Evolutionary conservation across 2,329 filamentous ascomycete species (phyloP), one percentile per base, ranked within the genome.

Genomic region (Beauveria asiatica): DNA sequence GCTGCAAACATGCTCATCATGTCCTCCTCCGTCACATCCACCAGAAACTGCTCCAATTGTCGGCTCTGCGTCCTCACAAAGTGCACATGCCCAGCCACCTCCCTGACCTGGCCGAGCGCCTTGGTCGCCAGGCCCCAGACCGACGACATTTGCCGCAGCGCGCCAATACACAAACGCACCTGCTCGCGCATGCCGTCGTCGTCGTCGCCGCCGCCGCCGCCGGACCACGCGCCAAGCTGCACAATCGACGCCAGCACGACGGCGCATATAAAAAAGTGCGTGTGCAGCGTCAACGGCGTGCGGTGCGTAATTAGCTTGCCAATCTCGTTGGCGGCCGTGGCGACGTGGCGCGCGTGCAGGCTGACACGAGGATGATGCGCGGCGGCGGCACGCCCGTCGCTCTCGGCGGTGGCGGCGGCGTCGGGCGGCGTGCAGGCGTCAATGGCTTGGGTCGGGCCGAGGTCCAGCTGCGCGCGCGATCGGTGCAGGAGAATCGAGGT

Each of bases 241-340:
- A 60, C 58, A 19, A 60, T 21, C 2, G 58, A 23, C 3, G 58
- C 42, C 9, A 60, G 44, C 44, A 55, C 44, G 2, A 60, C 27
- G 33, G 58, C 58, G 33, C 58, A 60, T 13, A 49, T 55, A 33
- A 60, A 60, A 3, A 60, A 60, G 44, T 54, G 58, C 30, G 58
- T 60, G 42, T 48, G 58, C 23, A 11, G 21, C 5, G n/a, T 27
- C 21, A 55, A 33, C 3, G 42, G 51, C 21, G 58, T 42, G 30
- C 58, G 58, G 23, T 54, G 51, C 27, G 58, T 60, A 21, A 54
- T 30, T n/a, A 60, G 30, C n/a, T 49, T 41, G 33, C 58, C 44
- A 21, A 60, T 48, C 37, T 42, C 50, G 50, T 33, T 45, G 33
- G 58, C 58, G 8, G 58, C 44, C 21, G 13, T 11, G 17, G 50